A percentile compares a stretch with the other conserved stretches of the same genome.
Evolutionary conservation across 2,329 filamentous ascomycete species (phyloP).

Genomic region (Diaporthe velutina): DNA sequence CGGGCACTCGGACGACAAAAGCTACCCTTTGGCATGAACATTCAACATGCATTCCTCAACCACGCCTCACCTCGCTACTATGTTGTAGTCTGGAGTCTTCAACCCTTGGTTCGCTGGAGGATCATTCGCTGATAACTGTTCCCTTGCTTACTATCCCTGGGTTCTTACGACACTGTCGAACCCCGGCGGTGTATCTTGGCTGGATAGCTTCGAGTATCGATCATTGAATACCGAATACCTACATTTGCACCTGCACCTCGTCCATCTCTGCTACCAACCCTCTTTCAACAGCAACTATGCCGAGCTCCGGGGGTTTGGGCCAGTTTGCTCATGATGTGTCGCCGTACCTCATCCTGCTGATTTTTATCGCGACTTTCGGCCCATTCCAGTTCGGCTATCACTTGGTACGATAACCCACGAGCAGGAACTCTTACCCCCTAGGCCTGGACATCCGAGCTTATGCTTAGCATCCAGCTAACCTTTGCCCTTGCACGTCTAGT

Average conservation of each 20-base stretch:
- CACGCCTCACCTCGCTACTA: neutral
- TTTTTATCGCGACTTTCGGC: slow-evolving; percentile 83
- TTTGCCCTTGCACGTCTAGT: slow-evolving; percentile 62
- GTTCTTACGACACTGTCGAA: neutral
- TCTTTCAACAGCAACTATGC: slow-evolving; percentile 25
- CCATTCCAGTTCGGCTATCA: slow-evolving; percentile 96
- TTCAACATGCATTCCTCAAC: slow-evolving; percentile 4
- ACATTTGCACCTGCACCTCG: neutral
- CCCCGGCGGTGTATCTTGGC: neutral
- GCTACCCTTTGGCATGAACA: neutral
- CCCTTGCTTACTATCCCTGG: neutral
- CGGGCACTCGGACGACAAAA: neutral
- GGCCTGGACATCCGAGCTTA: slow-evolving; percentile 4
- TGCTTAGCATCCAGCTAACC: slow-evolving; percentile 39
- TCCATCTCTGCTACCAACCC: neutral
- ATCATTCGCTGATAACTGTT: neutral
- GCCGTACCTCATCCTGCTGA: slow-evolving; percentile 81
- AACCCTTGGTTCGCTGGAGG: neutral
- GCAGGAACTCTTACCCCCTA: slow-evolving; percentile 87
- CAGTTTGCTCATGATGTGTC: slow-evolving; percentile 68
- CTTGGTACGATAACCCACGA: slow-evolving; percentile 69
- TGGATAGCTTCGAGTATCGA: neutral
- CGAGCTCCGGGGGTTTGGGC: slow-evolving; percentile 50
- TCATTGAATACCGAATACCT: neutral
- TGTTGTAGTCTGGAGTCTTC: neutral